Percentiles rank a stretch among this genome's conserved stretches.
Conservation (phyloP, 768 basidiomycete genomes). For the Chlorophyllum brunneum region DNA sequence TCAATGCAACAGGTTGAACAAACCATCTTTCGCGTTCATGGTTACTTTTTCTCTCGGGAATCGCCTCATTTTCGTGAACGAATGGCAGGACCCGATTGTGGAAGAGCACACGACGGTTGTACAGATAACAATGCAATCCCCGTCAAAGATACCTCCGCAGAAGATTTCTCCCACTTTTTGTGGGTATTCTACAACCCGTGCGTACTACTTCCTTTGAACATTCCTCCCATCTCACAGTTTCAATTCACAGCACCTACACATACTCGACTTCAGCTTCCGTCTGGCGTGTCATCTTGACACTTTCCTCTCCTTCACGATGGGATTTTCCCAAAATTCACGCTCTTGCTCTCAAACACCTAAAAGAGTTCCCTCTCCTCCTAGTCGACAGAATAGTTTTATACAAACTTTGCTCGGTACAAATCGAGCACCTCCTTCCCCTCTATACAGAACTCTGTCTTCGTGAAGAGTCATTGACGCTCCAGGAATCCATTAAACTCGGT, state of each 20-base stretch:
- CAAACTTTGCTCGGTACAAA: conserved; percentile 45
- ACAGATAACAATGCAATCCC: conserved; percentile 32
- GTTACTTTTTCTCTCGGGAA: conserved; percentile 51
- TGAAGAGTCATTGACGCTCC: conserved; percentile 42
- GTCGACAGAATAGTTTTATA: conserved; percentile 56
- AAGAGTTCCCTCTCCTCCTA: conserved; percentile 34
- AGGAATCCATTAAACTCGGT: conserved; percentile 54
- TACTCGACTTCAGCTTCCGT: conserved; percentile 19
- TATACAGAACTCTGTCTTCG: conserved; percentile 54
- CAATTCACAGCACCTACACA: background rate
- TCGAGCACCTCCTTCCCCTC: conserved; percentile 42
- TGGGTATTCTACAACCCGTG: conserved; percentile 67
- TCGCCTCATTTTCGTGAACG: conserved; percentile 41
- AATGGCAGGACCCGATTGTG: conserved; percentile 20
- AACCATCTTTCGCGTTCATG: conserved; percentile 46
- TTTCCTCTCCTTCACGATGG: conserved; percentile 33
- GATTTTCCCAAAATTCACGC: conserved; percentile 45
- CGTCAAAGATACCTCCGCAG: conserved; percentile 37
- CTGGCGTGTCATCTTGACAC: background rate
- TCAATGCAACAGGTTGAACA: conserved; percentile 44
- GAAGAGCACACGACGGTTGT: conserved; percentile 25
- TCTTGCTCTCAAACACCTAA: conserved; percentile 53
- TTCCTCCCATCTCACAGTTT: background rate
- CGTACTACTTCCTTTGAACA: conserved; percentile 17
- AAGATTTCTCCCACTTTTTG: conserved; percentile 51